Conservation (phyloP, 1,139 yeast genomes). For the Yarrowia galli region DNA sequence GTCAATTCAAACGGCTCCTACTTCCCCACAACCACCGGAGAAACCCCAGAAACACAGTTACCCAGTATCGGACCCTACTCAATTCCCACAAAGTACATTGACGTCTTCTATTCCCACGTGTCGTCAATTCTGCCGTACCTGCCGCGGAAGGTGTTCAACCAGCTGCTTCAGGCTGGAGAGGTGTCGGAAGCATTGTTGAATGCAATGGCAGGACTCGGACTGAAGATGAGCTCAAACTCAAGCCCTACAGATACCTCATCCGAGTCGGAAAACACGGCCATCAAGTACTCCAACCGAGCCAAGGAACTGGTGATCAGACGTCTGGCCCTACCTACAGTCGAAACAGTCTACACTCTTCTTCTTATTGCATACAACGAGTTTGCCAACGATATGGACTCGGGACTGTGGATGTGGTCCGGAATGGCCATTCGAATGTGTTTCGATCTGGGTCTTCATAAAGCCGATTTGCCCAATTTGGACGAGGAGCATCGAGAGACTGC, state of each 20-base stretch:
- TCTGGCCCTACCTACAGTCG: slow-evolving; percentile 46
- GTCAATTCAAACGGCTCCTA: slow-evolving; percentile 18
- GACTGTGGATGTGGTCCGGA: slow-evolving; percentile 49
- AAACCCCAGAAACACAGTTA: slow-evolving; percentile 13
- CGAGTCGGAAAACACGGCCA: slow-evolving; percentile 15
- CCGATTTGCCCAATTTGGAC: slow-evolving; percentile 30
- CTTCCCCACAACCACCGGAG: slow-evolving; percentile 1
- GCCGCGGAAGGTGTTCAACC: slow-evolving; percentile 43
- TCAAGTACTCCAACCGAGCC: slow-evolving; percentile 25
- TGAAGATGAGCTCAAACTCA: slow-evolving; percentile 7
- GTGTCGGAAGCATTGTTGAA: slow-evolving; percentile 29
- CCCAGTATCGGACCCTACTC: slow-evolving; percentile 30
- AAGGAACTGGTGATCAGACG: slow-evolving; percentile 43
- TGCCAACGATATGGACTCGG: slow-evolving; percentile 48
- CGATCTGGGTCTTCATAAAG: slow-evolving; percentile 48
- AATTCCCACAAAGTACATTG: slow-evolving; percentile 28
- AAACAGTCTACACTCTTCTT: slow-evolving; percentile 46
- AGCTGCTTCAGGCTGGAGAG: slow-evolving; percentile 40
- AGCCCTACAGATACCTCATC: not conserved
- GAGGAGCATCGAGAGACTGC: slow-evolving; percentile 40
- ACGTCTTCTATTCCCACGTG: slow-evolving; percentile 21
- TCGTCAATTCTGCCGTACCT: slow-evolving; percentile 44
- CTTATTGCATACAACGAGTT: slow-evolving; percentile 47
- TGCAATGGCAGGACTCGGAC: slow-evolving; percentile 30
- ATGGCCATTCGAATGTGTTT: slow-evolving; percentile 49